Evolutionary conservation across 352 stramenopile species (phyloP).

Genomic region (Globisporangium perplexum): DNA sequence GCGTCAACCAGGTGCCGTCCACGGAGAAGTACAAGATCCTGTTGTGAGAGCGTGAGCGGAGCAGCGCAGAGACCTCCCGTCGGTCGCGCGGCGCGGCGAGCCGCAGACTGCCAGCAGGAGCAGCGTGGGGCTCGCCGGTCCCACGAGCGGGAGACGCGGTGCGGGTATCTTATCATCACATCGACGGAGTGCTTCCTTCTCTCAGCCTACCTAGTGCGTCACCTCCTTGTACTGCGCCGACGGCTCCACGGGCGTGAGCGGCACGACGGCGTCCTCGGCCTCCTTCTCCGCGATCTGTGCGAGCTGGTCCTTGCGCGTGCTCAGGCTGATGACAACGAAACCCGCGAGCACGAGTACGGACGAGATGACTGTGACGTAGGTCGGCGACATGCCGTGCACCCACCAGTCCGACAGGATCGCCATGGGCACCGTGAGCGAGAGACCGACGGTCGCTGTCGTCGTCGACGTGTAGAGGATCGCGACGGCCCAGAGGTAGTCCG

Average conservation of each 20-base stretch:
- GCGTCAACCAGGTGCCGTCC: constrained; percentile 95
- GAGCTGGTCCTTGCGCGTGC: constrained; percentile 16
- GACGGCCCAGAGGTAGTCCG: constrained; percentile 94
- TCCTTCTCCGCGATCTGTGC: not conserved
- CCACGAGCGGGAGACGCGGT: not conserved
- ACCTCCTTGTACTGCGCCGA: constrained; percentile 25
- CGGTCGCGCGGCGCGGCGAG: constrained; percentile 1
- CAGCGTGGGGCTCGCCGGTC: constrained; percentile 4
- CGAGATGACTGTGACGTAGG: constrained; percentile 45
- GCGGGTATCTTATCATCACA: not conserved
- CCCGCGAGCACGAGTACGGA: constrained; percentile 64
- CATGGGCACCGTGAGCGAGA: constrained; percentile 96
- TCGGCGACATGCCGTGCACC: constrained; percentile 48
- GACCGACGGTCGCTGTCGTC: constrained; percentile 94
- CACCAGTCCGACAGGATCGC: constrained; percentile 91
- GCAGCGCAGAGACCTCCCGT: not conserved
- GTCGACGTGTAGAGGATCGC: constrained; percentile 94
- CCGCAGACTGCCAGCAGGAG: constrained; percentile 4
- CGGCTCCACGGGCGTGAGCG: constrained; percentile 22
- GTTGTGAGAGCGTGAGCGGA: constrained; percentile 46
- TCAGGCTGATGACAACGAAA: constrained; percentile 62
- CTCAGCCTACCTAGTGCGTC: constrained; percentile 19
- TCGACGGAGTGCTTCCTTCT: no score
- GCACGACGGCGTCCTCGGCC: not conserved
- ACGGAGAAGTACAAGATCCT: constrained; percentile 99